These are phyloP conservation scores for Entelexis sorbosivorans DNA, from an alignment of 1,139 yeast genomes.

Conservation along the genomic window DNA sequence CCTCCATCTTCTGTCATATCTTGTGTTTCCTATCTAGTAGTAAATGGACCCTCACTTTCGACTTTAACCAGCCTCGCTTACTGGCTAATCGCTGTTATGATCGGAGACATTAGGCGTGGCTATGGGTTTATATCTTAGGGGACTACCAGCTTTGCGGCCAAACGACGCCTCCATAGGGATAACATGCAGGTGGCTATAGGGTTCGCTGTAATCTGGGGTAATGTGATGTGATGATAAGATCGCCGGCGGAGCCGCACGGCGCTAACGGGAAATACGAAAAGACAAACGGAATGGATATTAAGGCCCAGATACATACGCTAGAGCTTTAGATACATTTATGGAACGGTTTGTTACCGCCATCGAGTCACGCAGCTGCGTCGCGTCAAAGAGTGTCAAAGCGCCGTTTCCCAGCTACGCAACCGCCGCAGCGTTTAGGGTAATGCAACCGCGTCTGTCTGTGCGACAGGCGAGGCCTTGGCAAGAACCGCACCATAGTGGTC, in stretches of 20 bases:
- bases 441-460: not conserved
- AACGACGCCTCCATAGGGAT: not conserved
- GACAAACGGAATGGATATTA: too few relatives aligned
- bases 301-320: not conserved
- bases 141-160: not conserved
- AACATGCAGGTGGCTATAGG: not conserved
- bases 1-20: constrained; percentile 10
- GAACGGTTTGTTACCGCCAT: too few relatives aligned
- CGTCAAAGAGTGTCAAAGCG: too few relatives aligned
- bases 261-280: not conserved
- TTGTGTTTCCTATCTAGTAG: not conserved
- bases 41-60: constrained; percentile 1
- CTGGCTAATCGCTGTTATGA: not conserved
- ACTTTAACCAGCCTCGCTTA: not conserved
- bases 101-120: not conserved
- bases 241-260: not conserved
- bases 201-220: not conserved
- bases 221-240: not conserved
- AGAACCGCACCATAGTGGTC: too few relatives aligned
- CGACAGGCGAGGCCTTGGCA: not conserved
- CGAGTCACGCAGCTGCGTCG: too few relatives aligned
- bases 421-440: not conserved
- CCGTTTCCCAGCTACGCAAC: too few relatives aligned
- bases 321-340: not conserved
- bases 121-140: not conserved